Evolutionary conservation across 2,329 filamentous ascomycete species (phyloP).

Genomic region (Penicillium rolfsii): DNA sequence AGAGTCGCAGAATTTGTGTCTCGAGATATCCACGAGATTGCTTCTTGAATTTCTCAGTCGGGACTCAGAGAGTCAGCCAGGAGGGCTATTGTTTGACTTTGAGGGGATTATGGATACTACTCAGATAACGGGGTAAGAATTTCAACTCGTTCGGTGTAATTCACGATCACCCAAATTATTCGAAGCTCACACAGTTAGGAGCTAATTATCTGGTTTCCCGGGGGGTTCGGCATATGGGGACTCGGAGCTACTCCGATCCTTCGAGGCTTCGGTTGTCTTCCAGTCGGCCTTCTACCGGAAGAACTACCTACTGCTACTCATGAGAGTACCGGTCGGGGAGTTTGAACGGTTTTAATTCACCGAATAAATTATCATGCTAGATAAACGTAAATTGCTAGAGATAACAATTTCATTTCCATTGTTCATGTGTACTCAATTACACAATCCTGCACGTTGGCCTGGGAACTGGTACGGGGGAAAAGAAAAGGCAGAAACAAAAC

Average conservation of each 20-base stretch:
- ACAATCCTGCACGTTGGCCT: neutral
- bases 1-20: no score
- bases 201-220: neutral
- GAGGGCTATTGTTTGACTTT: no score
- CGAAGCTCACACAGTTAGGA: neutral
- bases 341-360: neutral
- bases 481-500: neutral
- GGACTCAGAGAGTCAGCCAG: no score
- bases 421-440: neutral
- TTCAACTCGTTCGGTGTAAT: no score
- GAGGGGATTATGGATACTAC: no score
- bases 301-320: neutral
- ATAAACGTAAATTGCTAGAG: neutral
- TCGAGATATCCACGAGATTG: no score
- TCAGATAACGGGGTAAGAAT: no score
- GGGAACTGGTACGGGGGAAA: neutral
- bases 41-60: no score
- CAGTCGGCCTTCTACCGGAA: neutral
- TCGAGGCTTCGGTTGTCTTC: neutral
- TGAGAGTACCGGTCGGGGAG: neutral
- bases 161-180: no score
- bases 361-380: neutral
- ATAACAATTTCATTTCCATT: neutral
- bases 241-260: constrained; percentile 23
- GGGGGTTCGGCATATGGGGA: constrained; percentile 7